Percentiles rank a stretch among this genome's conserved stretches.
Conservation (phyloP, 441 rosid genomes). For the Pelargonium australe region DNA sequence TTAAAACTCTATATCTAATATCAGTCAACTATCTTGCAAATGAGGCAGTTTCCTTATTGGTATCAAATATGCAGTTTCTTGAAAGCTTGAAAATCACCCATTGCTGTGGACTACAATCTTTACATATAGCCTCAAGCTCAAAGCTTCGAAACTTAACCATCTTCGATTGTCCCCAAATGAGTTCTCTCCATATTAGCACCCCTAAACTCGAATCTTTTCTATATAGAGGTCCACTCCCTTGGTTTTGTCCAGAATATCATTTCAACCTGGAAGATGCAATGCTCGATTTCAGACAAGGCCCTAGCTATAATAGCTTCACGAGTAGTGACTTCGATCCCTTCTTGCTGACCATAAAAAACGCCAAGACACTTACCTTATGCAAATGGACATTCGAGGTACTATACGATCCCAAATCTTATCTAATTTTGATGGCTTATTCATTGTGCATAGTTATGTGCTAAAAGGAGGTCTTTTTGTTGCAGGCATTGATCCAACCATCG, state of each 20-base stretch:
- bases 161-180: slow-evolving; percentile 33
- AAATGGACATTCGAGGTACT: slow-evolving; percentile 58
- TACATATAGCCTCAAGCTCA: slow-evolving; percentile 36
- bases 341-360: slow-evolving; percentile 46
- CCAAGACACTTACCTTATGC: slow-evolving; percentile 42
- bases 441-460: not conserved
- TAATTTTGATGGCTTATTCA: not conserved
- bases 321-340: slow-evolving; percentile 31
- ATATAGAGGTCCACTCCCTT: slow-evolving; percentile 35
- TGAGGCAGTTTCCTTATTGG: slow-evolving; percentile 39
- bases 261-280: slow-evolving; percentile 43
- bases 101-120: slow-evolving; percentile 35
- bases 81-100: slow-evolving; percentile 42
- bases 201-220: slow-evolving; percentile 37
- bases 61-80: slow-evolving; percentile 37
- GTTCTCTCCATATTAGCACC: slow-evolving; percentile 35
- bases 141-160: slow-evolving; percentile 43
- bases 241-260: slow-evolving; percentile 40
- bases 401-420: not conserved
- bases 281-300: slow-evolving; percentile 48
- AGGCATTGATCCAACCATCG: slow-evolving; percentile 45
- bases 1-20: slow-evolving; percentile 40
- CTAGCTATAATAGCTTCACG: slow-evolving; percentile 22
- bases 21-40: slow-evolving; percentile 37
- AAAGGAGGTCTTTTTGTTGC: slow-evolving; percentile 10